Evolutionary conservation across 768 basidiomycete species (phyloP).

Genomic region (Candolleomyces aberdarensis): DNA sequence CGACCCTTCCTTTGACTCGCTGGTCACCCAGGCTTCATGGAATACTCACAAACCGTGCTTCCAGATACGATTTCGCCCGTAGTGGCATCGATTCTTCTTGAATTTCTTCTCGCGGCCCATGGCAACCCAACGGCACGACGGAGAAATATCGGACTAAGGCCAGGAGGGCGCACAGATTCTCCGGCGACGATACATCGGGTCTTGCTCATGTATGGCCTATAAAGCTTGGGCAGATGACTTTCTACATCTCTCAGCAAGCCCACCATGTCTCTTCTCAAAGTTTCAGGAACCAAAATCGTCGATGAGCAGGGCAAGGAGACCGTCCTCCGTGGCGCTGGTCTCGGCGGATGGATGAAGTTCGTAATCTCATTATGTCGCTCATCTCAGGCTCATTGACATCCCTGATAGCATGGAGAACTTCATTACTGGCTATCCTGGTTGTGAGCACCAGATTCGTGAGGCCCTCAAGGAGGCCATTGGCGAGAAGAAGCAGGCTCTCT

Average conservation of each 20-base stretch:
- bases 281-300: constrained; percentile 58
- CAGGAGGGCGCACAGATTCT: not conserved
- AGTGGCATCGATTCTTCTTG: not conserved
- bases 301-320: constrained; percentile 53
- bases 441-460: constrained; percentile 73
- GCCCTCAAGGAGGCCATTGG: constrained; percentile 65
- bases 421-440: constrained; percentile 79
- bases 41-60: no score
- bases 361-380: constrained; percentile 22
- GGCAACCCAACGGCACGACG: not conserved
- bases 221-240: not conserved
- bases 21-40: not conserved
- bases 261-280: constrained; percentile 49
- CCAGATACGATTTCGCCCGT: not conserved
- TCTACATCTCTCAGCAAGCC: not conserved
- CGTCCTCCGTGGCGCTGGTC: constrained; percentile 65
- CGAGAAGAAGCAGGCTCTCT: constrained; percentile 62
- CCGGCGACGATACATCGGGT: no score
- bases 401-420: constrained; percentile 69
- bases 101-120: not conserved
- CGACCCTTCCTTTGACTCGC: not conserved
- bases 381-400: not conserved
- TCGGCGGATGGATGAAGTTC: constrained; percentile 83
- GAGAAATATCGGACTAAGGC: not conserved
- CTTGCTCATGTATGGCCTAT: not conserved